Conservation (phyloP, 2,329 filamentous ascomycete species). For the Setomelanomma holmii region DNA sequence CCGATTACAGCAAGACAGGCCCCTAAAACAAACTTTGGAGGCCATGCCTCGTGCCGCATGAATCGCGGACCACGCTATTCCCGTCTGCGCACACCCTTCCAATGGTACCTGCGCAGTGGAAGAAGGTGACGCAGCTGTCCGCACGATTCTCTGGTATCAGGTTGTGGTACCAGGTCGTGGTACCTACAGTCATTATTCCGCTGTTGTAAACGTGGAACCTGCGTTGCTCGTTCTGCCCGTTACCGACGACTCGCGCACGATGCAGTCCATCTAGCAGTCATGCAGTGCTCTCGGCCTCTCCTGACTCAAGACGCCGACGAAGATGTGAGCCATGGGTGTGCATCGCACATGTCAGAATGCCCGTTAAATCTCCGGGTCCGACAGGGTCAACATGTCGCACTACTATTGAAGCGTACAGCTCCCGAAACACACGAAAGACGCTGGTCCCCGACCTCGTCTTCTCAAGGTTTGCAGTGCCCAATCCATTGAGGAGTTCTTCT, state of each 20-base stretch:
- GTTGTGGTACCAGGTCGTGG: slow-evolving; percentile 22
- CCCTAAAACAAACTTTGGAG: slow-evolving; percentile 1
- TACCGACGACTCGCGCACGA: too few species aligned
- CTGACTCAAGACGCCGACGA: slow-evolving; percentile 3
- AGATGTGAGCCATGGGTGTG: too few species aligned
- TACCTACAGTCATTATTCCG: too few species aligned
- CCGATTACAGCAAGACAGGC: not conserved
- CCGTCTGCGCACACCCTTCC: too few species aligned
- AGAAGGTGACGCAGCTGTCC: not conserved
- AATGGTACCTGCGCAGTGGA: not conserved
- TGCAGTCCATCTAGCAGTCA: not conserved
- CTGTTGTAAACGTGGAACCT: too few species aligned
- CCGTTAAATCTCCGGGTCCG: not conserved
- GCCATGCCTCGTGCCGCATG: not conserved
- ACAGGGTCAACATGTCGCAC: not conserved
- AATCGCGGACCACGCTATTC: slow-evolving; percentile 2
- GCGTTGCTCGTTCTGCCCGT: too few species aligned
- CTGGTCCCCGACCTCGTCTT: not conserved
- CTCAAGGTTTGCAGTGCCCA: too few species aligned
- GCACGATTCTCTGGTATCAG: slow-evolving; percentile 15
- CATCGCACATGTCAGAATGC: too few species aligned
- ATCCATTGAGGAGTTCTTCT: too few species aligned
- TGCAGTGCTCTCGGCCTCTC: not conserved
- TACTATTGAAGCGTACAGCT: not conserved
- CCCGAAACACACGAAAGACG: not conserved